Conservation (phyloP, 768 basidiomycete species). For the Xanthoconium purpureum region DNA sequence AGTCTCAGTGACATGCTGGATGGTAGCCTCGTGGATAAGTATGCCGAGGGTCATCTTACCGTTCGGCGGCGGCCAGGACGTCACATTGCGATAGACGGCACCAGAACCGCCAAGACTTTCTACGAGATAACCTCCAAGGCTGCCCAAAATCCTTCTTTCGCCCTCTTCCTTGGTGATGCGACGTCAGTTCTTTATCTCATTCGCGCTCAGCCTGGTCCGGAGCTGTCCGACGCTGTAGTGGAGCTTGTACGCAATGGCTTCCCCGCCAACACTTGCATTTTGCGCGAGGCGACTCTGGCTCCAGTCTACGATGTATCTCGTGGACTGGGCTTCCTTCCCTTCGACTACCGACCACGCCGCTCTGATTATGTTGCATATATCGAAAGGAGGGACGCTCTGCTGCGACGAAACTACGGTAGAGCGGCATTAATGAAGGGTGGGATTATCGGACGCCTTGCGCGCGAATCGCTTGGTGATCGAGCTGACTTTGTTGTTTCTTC, state of each 20-base stretch:
- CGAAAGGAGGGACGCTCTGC: not conserved
- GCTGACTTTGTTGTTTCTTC: not conserved
- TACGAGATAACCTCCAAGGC: not conserved
- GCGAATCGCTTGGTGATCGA: not conserved
- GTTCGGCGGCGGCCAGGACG: not conserved
- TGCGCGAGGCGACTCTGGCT: not conserved
- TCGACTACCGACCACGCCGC: not conserved
- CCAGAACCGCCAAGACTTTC: not conserved
- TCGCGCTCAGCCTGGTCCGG: not conserved
- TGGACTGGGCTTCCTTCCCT: not conserved
- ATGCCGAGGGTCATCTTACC: not conserved
- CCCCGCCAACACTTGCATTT: not conserved
- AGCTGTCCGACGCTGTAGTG: not conserved
- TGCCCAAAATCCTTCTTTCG: not conserved
- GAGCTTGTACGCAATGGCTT: not conserved
- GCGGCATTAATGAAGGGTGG: not conserved
- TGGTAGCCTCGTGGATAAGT: not conserved
- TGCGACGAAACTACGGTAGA: not conserved
- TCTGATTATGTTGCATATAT: not conserved
- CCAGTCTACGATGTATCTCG: not conserved
- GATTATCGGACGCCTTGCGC: not conserved
- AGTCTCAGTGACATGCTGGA: not conserved
- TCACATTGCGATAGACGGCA: not conserved
- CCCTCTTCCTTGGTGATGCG: not conserved
- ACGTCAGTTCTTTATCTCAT: not conserved